Conservation (phyloP, 1,139 yeast genomes). For the Williopsis jadinii region DNA sequence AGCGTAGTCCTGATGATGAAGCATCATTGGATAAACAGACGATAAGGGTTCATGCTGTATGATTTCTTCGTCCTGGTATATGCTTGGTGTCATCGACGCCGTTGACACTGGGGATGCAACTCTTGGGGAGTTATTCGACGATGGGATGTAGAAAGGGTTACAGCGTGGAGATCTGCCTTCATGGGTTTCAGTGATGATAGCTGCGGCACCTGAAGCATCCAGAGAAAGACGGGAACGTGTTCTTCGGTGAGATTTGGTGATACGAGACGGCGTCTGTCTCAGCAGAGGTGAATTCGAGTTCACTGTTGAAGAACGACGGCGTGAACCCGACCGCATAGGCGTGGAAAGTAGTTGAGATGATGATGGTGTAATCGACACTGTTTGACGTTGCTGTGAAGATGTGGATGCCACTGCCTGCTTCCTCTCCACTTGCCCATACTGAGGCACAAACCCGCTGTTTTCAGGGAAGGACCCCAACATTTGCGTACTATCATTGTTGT, state of each 20-base stretch:
- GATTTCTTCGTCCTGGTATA: conserved; percentile 3
- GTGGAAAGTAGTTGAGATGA: not conserved
- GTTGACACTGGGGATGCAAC: conserved; percentile 18
- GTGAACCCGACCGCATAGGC: not conserved
- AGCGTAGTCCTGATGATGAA: conserved; percentile 6
- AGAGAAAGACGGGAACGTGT: conserved; percentile 36
- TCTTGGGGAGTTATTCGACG: conserved; percentile 34
- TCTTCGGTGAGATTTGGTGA: conserved; percentile 27
- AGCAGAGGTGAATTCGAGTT: not conserved
- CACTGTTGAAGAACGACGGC: not conserved
- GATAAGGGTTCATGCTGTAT: conserved; percentile 3
- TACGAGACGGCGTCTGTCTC: not conserved
- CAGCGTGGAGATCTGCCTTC: conserved; percentile 11
- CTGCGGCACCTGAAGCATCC: conserved; percentile 27
- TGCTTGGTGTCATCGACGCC: conserved; percentile 19
- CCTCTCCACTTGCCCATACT: too few relatives aligned
- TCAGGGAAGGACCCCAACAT: too few relatives aligned
- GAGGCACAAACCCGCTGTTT: too few relatives aligned
- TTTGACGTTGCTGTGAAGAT: too few relatives aligned
- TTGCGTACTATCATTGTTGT: too few relatives aligned
- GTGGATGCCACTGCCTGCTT: too few relatives aligned
- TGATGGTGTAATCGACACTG: not conserved
- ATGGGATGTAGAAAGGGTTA: conserved; percentile 43
- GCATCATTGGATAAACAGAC: conserved; percentile 20
- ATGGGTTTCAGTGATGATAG: conserved; percentile 13